Evolutionary conservation across 441 rosid species (phyloP).

Genomic region (Mallotus japonicus): DNA sequence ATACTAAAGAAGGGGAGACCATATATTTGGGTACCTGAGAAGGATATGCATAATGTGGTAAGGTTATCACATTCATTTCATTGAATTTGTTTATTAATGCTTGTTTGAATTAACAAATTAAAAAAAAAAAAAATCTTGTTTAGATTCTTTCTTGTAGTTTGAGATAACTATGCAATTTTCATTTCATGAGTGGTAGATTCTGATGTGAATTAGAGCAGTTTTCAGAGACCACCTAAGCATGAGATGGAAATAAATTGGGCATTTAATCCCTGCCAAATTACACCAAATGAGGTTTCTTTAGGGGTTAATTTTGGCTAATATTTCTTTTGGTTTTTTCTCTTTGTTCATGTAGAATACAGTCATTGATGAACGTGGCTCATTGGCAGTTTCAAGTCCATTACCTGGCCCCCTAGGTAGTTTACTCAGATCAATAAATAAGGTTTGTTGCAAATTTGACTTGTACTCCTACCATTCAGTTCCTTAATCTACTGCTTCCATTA

Average conservation of each 20-base stretch:
- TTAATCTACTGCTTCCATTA: not conserved
- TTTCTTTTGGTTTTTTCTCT: not conserved
- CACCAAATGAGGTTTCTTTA: not conserved
- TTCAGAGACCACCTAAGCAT: not conserved
- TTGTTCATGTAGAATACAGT: slow-evolving; percentile 58
- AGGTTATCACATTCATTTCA: slow-evolving; percentile 23
- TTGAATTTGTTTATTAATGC: not conserved
- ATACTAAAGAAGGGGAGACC: slow-evolving; percentile 72
- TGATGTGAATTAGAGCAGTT: not conserved
- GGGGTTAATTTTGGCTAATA: not conserved
- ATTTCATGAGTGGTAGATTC: not conserved
- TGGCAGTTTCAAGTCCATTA: slow-evolving; percentile 64
- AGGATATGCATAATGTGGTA: slow-evolving; percentile 82
- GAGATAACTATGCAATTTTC: not conserved
- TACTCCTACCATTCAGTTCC: not conserved
- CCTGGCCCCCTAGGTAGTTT: slow-evolving; percentile 71
- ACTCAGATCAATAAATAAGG: slow-evolving; percentile 63
- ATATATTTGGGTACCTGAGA: slow-evolving; percentile 77
- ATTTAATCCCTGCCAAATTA: slow-evolving; percentile 1
- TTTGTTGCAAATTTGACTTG: slow-evolving; percentile 31
- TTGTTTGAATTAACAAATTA: not conserved
- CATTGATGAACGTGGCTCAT: slow-evolving; percentile 83
- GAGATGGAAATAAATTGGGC: not conserved
- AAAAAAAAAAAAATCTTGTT: not conserved
- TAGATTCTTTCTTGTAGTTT: not conserved